phyloP scores from a whole-genome alignment of 179 eudicot genomes.

The Sideroxylon spinosum region DNA sequence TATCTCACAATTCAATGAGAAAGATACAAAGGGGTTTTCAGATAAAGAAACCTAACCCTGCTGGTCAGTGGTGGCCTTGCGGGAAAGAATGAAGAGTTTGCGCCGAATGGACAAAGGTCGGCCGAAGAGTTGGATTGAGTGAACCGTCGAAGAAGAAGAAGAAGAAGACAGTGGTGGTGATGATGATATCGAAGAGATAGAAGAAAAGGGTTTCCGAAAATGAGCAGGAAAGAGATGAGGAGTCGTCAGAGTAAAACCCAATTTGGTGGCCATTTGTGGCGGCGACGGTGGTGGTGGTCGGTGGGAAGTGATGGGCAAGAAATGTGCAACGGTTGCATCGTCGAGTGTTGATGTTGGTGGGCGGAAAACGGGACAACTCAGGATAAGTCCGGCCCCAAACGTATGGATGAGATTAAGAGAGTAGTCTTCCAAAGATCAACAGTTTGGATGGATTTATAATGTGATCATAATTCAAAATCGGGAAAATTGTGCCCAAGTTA shows the following conservation, averaged over 20 bases:
- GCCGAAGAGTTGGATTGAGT: constrained; percentile 35
- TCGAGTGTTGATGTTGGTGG: background rate
- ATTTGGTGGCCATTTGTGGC: constrained; percentile 64
- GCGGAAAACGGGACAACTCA: too few relatives aligned
- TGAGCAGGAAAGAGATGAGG: constrained; percentile 40
- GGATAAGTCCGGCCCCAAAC: too few relatives aligned
- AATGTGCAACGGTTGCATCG: constrained; percentile 8
- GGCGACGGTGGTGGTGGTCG: constrained; percentile 15
- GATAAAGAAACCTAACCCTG: constrained; percentile 36
- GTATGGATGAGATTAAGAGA: too few relatives aligned
- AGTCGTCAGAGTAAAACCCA: constrained; percentile 47
- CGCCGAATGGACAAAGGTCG: constrained; percentile 32
- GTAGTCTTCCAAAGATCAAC: too few relatives aligned
- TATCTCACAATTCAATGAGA: too few relatives aligned
- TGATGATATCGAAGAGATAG: constrained; percentile 26
- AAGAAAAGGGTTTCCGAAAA: constrained; percentile 33
- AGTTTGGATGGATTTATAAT: too few relatives aligned
- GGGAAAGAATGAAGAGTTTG: constrained; percentile 38
- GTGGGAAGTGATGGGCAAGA: constrained; percentile 1
- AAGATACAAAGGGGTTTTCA: too few relatives aligned
- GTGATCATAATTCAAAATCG: too few relatives aligned
- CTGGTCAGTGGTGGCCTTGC: constrained; percentile 72
- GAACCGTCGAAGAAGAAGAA: constrained; percentile 38
- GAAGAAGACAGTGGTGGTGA: constrained; percentile 29
- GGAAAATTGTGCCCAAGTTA: too few relatives aligned